phyloP scores from a whole-genome alignment of 495 filamentous ascomycete species.

The Aspergillus bertholletiae region DNA sequence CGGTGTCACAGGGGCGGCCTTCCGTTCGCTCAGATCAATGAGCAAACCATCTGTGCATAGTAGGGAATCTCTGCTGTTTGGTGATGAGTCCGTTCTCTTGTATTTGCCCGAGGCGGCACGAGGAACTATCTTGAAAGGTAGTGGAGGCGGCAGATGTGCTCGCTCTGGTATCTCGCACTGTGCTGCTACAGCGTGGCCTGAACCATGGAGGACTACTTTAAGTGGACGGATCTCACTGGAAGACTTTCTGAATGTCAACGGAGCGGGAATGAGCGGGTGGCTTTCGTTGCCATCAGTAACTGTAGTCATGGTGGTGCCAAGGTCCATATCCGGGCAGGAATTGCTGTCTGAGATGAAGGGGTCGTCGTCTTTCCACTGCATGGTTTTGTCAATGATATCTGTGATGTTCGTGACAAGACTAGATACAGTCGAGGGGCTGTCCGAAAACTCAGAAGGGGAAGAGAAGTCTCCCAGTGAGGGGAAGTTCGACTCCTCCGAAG shows the following conservation, averaged over 20 bases:
- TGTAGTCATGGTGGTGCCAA: neutral
- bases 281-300: neutral
- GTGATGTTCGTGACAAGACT: conserved; percentile 21
- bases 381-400: conserved; percentile 23
- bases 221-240: neutral
- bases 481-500: neutral
- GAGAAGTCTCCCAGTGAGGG: conserved; percentile 8
- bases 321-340: neutral
- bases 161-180: neutral
- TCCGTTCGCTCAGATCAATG: neutral
- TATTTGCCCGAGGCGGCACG: neutral
- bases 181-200: neutral
- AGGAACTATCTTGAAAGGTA: conserved; percentile 23
- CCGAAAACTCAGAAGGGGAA: conserved; percentile 3
- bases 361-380: conserved; percentile 18
- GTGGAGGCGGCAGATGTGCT: conserved; percentile 15
- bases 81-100: neutral
- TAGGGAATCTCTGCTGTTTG: neutral
- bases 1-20: conserved; percentile 2
- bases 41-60: neutral
- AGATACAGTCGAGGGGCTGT: conserved; percentile 7
- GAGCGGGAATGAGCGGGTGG: conserved; percentile 20
- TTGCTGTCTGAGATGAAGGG: conserved; percentile 24
- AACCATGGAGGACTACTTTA: neutral
- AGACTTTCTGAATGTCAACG: conserved; percentile 24